Evolutionary conservation across 2,329 filamentous ascomycete species (phyloP).

Genomic region (Aspergillus fijiensis): DNA sequence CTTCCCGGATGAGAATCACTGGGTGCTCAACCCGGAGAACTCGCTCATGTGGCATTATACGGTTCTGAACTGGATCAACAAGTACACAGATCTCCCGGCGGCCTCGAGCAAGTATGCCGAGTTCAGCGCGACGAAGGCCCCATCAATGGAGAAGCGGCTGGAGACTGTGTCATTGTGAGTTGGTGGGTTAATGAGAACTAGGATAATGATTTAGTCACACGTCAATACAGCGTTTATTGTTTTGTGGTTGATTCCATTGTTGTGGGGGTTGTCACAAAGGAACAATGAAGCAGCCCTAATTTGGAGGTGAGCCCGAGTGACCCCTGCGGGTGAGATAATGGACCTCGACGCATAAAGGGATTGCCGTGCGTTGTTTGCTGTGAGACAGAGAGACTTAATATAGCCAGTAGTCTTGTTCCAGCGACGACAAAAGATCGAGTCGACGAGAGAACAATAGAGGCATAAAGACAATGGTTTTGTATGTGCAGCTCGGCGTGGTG

Average conservation of each 20-base stretch:
- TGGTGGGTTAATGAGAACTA: slow-evolving; percentile 8
- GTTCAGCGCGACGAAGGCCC: slow-evolving; percentile 8
- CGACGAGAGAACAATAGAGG: not conserved
- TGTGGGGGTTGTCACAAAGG: not conserved
- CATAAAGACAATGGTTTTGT: not conserved
- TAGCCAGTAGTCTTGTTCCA: not conserved
- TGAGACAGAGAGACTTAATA: not conserved
- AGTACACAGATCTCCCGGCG: slow-evolving; percentile 54
- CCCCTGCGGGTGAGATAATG: not conserved
- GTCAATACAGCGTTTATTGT: not conserved
- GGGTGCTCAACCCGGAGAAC: slow-evolving; percentile 92
- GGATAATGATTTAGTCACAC: not conserved
- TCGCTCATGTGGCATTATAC: slow-evolving; percentile 85
- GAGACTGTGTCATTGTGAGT: slow-evolving; percentile 21
- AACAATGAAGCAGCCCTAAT: not conserved
- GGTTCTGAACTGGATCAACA: slow-evolving; percentile 74
- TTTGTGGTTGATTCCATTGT: not conserved
- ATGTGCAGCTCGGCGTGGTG: not conserved
- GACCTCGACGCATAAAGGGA: not conserved
- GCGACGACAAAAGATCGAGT: not conserved
- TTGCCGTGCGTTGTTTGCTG: not conserved
- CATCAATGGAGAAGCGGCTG: slow-evolving; percentile 16
- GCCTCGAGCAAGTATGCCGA: slow-evolving; percentile 35
- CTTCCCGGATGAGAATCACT: slow-evolving; percentile 78
- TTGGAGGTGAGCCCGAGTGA: not conserved